These are phyloP conservation scores for Trichophyton rubrum DNA, from an alignment of 2,329 filamentous ascomycete species.

Conservation along the genomic window DNA sequence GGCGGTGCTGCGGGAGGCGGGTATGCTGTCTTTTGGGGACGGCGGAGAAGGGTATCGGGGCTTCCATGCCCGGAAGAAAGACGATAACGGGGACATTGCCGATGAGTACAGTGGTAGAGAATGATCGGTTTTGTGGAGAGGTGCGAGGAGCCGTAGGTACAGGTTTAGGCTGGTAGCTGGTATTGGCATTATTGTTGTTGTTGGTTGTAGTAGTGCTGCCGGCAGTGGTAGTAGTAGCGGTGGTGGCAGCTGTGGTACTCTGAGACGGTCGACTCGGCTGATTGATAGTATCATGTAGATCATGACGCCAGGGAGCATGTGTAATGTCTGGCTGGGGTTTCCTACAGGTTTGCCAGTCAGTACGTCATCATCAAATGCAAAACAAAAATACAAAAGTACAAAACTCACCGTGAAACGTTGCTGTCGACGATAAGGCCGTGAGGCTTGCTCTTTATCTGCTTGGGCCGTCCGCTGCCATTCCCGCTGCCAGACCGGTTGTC, in stretches of 20 bases:
- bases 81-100: slow-evolving; percentile 79
- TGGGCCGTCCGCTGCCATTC: slow-evolving; percentile 52
- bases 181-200: slow-evolving; percentile 16
- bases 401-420: slow-evolving; percentile 32
- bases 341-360: neutral
- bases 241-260: slow-evolving; percentile 11
- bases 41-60: slow-evolving; percentile 57
- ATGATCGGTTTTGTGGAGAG: slow-evolving; percentile 57
- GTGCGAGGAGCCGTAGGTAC: slow-evolving; percentile 41
- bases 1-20: slow-evolving; percentile 84
- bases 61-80: slow-evolving; percentile 61
- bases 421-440: slow-evolving; percentile 37
- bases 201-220: no score
- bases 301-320: slow-evolving; percentile 71
- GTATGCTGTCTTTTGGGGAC: slow-evolving; percentile 83
- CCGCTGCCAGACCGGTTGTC: slow-evolving; percentile 62
- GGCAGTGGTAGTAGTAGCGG: no score
- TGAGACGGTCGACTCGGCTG: slow-evolving; percentile 17
- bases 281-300: slow-evolving; percentile 65
- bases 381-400: no score
- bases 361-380: neutral
- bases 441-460: slow-evolving; percentile 43
- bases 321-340: slow-evolving; percentile 16
- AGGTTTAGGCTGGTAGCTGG: slow-evolving; percentile 24
- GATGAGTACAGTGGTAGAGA: slow-evolving; percentile 72